Percentiles rank a stretch among this genome's conserved stretches.
Conservation (phyloP, 768 basidiomycete genomes). For the Lactarius vividus region DNA sequence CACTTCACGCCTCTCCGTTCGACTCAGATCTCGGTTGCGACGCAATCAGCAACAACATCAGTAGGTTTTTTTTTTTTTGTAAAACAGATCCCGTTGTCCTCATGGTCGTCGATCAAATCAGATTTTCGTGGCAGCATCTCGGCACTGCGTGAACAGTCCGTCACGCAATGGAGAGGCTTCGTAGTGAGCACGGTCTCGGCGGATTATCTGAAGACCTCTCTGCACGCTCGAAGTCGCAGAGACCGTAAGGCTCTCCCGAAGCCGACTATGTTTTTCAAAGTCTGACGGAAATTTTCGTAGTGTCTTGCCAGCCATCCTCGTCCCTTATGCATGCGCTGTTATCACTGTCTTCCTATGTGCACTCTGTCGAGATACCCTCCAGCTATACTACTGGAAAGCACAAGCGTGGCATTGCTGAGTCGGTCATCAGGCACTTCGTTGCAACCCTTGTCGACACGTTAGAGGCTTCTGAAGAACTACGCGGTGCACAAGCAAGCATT, state of each 20-base stretch:
- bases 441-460: slow-evolving; percentile 10
- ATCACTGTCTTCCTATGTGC: slow-evolving; percentile 12
- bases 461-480: neutral
- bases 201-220: slow-evolving; percentile 12
- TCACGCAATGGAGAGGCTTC: slow-evolving; percentile 16
- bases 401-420: slow-evolving; percentile 9
- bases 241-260: slow-evolving; percentile 4
- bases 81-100: no score
- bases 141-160: slow-evolving; percentile 4
- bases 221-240: neutral
- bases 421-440: slow-evolving; percentile 2
- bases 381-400: neutral
- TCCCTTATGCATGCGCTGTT: slow-evolving; percentile 20
- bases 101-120: neutral
- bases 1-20: slow-evolving; percentile 25
- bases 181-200: slow-evolving; percentile 8
- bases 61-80: slow-evolving; percentile 6
- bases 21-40: slow-evolving; percentile 14
- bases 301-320: slow-evolving; percentile 10
- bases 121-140: slow-evolving; percentile 12
- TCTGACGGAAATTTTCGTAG: slow-evolving; percentile 1
- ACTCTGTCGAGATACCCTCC: slow-evolving; percentile 11
- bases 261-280: neutral
- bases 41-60: neutral
- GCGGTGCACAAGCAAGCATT: neutral